Percentiles rank a stretch among this genome's conserved stretches.
Evolutionary conservation across 1,284 basidiomycete genomes (phyloP).

Genomic region (Austroboletus novae-zelandiae): DNA sequence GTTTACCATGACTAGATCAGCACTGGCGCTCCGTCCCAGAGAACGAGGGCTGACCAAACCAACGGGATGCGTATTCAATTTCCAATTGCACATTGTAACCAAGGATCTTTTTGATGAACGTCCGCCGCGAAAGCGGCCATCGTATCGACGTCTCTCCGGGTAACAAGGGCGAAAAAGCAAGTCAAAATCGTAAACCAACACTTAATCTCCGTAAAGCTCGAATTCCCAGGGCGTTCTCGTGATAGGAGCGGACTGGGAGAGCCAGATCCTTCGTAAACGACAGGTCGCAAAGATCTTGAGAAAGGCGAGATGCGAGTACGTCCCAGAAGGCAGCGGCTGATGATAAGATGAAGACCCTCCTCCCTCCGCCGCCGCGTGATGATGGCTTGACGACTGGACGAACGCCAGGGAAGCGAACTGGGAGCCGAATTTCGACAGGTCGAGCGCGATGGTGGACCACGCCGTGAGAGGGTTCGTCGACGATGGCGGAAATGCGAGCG

Average conservation of each 20-base stretch:
- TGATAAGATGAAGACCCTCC: constrained; percentile 8
- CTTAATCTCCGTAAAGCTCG: constrained; percentile 46
- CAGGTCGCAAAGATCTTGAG: constrained; percentile 82
- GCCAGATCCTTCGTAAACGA: constrained; percentile 77
- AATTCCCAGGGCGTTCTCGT: constrained; percentile 69
- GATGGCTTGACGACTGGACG: constrained; percentile 20
- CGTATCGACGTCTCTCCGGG: constrained; percentile 9
- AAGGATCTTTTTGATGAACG: constrained; percentile 11
- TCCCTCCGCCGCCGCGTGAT: constrained; percentile 22
- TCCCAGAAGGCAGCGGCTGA: constrained; percentile 49
- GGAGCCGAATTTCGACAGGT: constrained; percentile 60
- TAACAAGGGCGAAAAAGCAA: constrained; percentile 7
- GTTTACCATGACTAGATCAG: constrained; percentile 24
- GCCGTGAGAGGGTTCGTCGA: constrained; percentile 60
- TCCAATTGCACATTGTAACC: constrained; percentile 22
- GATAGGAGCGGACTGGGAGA: constrained; percentile 41
- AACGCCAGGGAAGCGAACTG: constrained; percentile 57
- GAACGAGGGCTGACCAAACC: constrained; percentile 3
- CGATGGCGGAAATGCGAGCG: constrained; percentile 60
- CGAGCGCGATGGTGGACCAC: constrained; percentile 67
- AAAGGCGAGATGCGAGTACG: constrained; percentile 65
- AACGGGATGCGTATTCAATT: constrained; percentile 21
- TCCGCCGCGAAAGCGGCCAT: constrained; percentile 19
- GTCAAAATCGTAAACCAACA: constrained; percentile 6
- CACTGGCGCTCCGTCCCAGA: constrained; percentile 16